These are phyloP conservation scores for Adenanthera pavonina DNA, from an alignment of 306 rosid genomes.

Conservation along the genomic window DNA sequence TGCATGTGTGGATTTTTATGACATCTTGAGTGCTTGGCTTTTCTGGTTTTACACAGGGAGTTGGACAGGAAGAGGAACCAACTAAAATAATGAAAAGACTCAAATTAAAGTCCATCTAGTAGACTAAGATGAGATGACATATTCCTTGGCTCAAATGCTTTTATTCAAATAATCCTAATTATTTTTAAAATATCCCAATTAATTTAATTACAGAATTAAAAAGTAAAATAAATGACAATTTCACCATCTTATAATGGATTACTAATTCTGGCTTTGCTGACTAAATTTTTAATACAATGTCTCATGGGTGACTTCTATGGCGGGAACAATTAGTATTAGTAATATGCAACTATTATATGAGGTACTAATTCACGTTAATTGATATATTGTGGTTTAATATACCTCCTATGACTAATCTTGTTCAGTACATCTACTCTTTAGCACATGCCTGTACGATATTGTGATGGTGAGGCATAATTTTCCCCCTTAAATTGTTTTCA, in stretches of 20 bases:
- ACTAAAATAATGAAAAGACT: not conserved
- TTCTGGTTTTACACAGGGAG: conserved; percentile 27
- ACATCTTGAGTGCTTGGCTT: not conserved
- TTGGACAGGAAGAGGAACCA: not conserved
- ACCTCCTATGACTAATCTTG: conserved; percentile 2
- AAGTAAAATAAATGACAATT: not conserved
- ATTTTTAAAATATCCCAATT: not conserved
- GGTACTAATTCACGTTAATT: conserved; percentile 25
- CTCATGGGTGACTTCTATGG: not conserved
- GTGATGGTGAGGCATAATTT: conserved; percentile 19
- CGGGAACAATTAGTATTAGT: conserved; percentile 3
- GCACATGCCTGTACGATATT: conserved; percentile 1
- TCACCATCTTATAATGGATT: not conserved
- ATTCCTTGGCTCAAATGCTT: not conserved
- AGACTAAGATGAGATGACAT: not conserved
- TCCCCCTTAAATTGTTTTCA: conserved; percentile 20
- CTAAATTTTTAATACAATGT: conserved; percentile 31
- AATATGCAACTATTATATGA: conserved; percentile 13
- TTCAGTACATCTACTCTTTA: not conserved
- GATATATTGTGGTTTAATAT: conserved; percentile 23
- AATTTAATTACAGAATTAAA: not conserved
- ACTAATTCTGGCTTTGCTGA: conserved; percentile 16
- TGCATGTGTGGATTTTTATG: not conserved
- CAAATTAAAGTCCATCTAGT: not conserved
- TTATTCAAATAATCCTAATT: not conserved